These are phyloP conservation scores for Phytopythium boreale DNA, from an alignment of 352 stramenopile genomes.

Conservation along the genomic window DNA sequence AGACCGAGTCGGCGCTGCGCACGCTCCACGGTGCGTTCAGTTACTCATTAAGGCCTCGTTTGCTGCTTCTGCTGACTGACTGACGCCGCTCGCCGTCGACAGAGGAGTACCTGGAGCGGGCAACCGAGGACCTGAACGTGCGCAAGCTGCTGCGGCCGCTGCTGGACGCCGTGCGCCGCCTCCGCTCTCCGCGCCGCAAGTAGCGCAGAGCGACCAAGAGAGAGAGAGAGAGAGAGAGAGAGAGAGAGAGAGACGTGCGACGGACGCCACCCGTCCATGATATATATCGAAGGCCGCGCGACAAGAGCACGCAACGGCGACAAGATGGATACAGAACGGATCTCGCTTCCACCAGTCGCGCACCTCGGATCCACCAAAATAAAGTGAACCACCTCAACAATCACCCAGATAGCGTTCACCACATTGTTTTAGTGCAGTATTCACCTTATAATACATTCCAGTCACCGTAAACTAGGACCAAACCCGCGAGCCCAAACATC, in stretches of 20 bases:
- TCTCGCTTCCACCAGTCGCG: background rate
- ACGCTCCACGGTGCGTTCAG: conserved; percentile 43
- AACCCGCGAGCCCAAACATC: background rate
- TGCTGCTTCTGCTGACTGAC: background rate
- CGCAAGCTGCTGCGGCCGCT: conserved; percentile 74
- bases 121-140: conserved; percentile 51
- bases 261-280: background rate
- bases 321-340: background rate
- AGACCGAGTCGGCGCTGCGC: conserved; percentile 52
- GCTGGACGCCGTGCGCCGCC: conserved; percentile 52
- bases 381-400: background rate
- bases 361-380: background rate
- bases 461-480: background rate
- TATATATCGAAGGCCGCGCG: background rate
- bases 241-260: background rate
- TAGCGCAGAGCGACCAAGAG: background rate
- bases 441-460: background rate
- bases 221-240: background rate
- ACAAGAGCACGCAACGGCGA: background rate
- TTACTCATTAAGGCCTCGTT: background rate
- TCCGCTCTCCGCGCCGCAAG: conserved; percentile 24
- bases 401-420: background rate
- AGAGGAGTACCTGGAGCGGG: conserved; percentile 76
- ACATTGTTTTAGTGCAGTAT: too few relatives aligned
- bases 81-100: background rate